phyloP scores from a whole-genome alignment of 106 monocot species.

The Cymbidium sinense region DNA sequence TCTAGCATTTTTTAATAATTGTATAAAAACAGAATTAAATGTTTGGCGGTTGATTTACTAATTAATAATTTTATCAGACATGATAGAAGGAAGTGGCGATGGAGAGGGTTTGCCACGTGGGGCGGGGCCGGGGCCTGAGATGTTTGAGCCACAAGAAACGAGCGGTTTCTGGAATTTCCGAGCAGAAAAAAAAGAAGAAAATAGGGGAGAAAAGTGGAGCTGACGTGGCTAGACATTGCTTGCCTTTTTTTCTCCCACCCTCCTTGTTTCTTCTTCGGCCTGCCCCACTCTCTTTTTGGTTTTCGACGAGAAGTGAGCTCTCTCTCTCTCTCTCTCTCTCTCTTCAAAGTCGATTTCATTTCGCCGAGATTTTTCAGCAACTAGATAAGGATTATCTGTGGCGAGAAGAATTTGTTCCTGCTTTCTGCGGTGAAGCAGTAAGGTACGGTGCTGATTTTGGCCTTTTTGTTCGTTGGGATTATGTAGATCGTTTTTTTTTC shows the following conservation, averaged over 20 bases:
- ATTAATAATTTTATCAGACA: background rate
- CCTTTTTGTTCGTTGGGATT: background rate
- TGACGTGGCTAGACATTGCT: constrained; percentile 1
- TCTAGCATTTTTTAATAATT: background rate
- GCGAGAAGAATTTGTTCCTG: background rate
- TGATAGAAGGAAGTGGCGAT: background rate
- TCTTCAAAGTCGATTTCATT: background rate
- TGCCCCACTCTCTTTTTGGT: background rate
- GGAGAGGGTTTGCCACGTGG: no score
- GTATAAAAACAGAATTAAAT: background rate
- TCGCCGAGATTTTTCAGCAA: background rate
- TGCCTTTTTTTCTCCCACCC: background rate
- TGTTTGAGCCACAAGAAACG: constrained; percentile 5
- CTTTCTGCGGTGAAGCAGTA: background rate
- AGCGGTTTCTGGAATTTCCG: background rate
- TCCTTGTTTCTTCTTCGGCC: background rate
- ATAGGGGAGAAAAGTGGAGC: background rate
- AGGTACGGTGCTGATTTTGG: background rate
- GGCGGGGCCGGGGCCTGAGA: background rate
- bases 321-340: background rate
- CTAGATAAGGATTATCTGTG: background rate
- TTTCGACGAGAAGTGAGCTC: background rate
- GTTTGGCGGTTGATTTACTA: no score
- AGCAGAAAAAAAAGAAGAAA: background rate
- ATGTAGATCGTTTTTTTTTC: background rate